These are phyloP conservation scores for Angophora floribunda DNA, from an alignment of 345 rosid species.

Conservation along the genomic window DNA sequence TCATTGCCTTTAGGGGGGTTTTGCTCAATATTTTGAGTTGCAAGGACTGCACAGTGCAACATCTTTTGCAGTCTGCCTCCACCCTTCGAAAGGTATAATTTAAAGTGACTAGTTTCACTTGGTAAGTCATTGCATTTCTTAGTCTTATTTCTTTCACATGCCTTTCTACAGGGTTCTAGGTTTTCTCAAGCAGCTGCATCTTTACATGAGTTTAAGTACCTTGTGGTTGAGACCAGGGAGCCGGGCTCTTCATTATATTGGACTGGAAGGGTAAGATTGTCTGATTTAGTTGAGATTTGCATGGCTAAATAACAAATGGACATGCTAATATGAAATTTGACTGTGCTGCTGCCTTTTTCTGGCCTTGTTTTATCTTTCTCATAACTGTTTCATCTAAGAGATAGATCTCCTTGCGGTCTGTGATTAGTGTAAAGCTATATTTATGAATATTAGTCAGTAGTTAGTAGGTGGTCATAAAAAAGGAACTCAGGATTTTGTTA, in stretches of 20 bases:
- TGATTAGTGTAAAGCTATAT: neutral
- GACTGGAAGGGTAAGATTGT: slow-evolving; percentile 78
- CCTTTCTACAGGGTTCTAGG: slow-evolving; percentile 56
- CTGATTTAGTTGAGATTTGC: neutral
- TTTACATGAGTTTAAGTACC: slow-evolving; percentile 77
- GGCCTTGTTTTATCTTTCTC: neutral
- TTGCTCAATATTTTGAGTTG: slow-evolving; percentile 77
- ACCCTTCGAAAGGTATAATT: slow-evolving; percentile 79
- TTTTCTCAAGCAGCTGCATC: slow-evolving; percentile 86
- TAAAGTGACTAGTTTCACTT: neutral
- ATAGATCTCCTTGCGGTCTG: neutral
- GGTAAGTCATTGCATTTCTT: neutral
- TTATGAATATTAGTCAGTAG: neutral
- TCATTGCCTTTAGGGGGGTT: slow-evolving; percentile 79
- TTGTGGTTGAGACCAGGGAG: slow-evolving; percentile 33
- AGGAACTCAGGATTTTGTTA: neutral
- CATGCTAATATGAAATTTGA: neutral
- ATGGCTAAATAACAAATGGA: neutral
- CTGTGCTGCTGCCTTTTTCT: neutral
- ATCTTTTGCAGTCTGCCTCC: slow-evolving; percentile 89
- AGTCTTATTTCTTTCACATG: neutral
- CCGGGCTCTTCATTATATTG: slow-evolving; percentile 43
- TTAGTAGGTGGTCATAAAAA: neutral
- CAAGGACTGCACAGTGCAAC: slow-evolving; percentile 40
- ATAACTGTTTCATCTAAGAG: neutral